Percentiles rank a stretch among this genome's conserved stretches.
phyloP scores from a whole-genome alignment of 352 stramenopile species.

The Phytophthora megakarya region DNA sequence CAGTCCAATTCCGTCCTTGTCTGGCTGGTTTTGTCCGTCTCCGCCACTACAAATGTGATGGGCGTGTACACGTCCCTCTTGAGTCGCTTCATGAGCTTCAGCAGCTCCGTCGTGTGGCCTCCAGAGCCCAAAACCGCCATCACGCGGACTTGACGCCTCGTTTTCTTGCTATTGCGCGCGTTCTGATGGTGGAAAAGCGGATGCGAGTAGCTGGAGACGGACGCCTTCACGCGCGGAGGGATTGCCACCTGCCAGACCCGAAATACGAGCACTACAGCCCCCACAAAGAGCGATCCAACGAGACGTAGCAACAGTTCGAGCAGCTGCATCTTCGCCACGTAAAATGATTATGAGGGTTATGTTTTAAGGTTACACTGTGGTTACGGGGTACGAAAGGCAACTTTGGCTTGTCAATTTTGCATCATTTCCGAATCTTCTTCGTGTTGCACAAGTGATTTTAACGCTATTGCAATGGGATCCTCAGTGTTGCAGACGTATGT shows the following conservation, averaged over 20 bases:
- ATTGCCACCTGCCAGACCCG: constrained; percentile 40
- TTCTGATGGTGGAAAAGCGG: constrained; percentile 28
- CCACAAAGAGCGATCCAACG: constrained; percentile 23
- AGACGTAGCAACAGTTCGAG: constrained; percentile 24
- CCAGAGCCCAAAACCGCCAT: constrained; percentile 88
- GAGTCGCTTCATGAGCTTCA: constrained; percentile 90
- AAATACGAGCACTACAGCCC: constrained; percentile 25
- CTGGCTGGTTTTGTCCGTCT: constrained; percentile 91
- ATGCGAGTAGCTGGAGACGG: constrained; percentile 24
- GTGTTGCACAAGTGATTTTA: constrained; percentile 18
- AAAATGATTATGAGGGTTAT: constrained; percentile 5
- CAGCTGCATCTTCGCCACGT: constrained; percentile 36
- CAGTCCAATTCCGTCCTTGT: constrained; percentile 77
- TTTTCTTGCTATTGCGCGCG: constrained; percentile 8
- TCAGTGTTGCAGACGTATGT: constrained; percentile 53
- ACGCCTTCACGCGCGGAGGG: constrained; percentile 31
- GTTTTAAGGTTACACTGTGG: background rate
- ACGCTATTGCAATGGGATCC: constrained; percentile 20
- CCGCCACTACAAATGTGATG: constrained; percentile 89
- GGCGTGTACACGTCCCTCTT: constrained; percentile 81
- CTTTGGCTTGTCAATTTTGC: background rate
- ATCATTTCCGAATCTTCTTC: constrained; percentile 26
- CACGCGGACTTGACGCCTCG: constrained; percentile 39
- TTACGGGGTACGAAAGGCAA: constrained; percentile 28
- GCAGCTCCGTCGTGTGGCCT: constrained; percentile 96